These are phyloP conservation scores for Oryza punctata DNA, from an alignment of 176 grass and related monocot genomes.

Conservation along the genomic window DNA sequence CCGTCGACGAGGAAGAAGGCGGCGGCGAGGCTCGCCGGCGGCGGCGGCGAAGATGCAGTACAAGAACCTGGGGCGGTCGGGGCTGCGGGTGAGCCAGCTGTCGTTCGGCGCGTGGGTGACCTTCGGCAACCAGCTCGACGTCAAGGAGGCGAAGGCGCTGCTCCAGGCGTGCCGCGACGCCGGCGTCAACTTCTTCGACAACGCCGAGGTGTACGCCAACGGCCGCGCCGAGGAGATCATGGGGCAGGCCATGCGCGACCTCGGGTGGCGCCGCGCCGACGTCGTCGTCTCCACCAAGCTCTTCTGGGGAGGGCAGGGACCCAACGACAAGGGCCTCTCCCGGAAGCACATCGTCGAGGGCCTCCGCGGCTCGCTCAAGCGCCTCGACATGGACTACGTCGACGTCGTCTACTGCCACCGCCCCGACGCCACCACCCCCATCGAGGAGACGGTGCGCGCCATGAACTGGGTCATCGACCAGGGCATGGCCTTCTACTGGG, in stretches of 20 bases:
- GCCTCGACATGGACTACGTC: constrained; percentile 93
- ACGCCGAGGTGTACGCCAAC: constrained; percentile 94
- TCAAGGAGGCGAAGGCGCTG: constrained; percentile 89
- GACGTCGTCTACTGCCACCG: constrained; percentile 88
- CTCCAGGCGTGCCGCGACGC: constrained; percentile 88
- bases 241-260: constrained; percentile 96
- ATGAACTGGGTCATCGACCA: constrained; percentile 96
- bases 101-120: constrained; percentile 89
- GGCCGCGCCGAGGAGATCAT: constrained; percentile 99
- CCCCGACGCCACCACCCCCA: constrained; percentile 74
- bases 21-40: background rate
- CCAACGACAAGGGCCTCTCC: constrained; percentile 99
- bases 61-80: constrained; percentile 92
- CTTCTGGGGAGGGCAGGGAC: constrained; percentile 91
- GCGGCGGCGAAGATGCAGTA: constrained; percentile 72
- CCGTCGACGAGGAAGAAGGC: background rate
- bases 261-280: constrained; percentile 91
- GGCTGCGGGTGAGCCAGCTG: constrained; percentile 89
- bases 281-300: constrained; percentile 98
- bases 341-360: constrained; percentile 95
- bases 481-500: constrained; percentile 97
- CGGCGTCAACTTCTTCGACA: constrained; percentile 99
- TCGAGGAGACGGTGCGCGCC: constrained; percentile 92
- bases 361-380: constrained; percentile 59
- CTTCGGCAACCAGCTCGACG: constrained; percentile 97